Evolutionary conservation across 73 alveolate genomes (phyloP), one percentile per base, ranked within the genome.

Genomic region (Paramecium primaurelia): DNA sequence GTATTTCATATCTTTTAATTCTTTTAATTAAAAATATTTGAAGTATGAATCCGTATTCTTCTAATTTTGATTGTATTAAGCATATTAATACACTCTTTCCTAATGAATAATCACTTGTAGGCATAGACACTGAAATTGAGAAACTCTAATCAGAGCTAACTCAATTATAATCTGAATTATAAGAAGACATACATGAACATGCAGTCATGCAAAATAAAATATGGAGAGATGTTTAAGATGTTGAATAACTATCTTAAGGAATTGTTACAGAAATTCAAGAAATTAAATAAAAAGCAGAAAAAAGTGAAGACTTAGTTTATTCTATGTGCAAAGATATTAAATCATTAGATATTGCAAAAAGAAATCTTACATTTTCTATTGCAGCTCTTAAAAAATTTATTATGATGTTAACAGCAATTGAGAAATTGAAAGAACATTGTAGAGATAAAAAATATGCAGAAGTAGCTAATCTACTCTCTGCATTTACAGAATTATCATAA

Each of bases 291-390:
- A 98, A 97, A 69, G 98, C 99, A 18, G 99, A 97, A 42, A 95
- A 95, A 71, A 92, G 97, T 49, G 99, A 98, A 88, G 95, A 95
- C 20, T 96, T 97, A 95, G 99, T 98, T 58, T 92, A 96, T 77
- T 93, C 96, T 47, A 97, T 97, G 32, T 98, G 99, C 92, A 92
- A 96, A 80, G 99, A 97, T 45, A 98, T 97, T n/a, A 95, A 98
- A 86, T 96, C 95, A 84, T 95, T 97, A 44, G 99, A 97, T 86
- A 93, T 92, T 95, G 99, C 99, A 36, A 98, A 98, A 95, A 96
- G 95, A 68, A 98, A 98, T 92, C 95, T 98, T 16, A 96, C 99
- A 22, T 93, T 94, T 80, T 92, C 99, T n/a, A 97, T 98, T 45
- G 94, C 99, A 12, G 95, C 99, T 16, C 92, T 98, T 26, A 98